Evolutionary conservation across 1,284 basidiomycete genomes (phyloP), one percentile per base, ranked within the genome.

Genomic region (Malassezia restricta): DNA sequence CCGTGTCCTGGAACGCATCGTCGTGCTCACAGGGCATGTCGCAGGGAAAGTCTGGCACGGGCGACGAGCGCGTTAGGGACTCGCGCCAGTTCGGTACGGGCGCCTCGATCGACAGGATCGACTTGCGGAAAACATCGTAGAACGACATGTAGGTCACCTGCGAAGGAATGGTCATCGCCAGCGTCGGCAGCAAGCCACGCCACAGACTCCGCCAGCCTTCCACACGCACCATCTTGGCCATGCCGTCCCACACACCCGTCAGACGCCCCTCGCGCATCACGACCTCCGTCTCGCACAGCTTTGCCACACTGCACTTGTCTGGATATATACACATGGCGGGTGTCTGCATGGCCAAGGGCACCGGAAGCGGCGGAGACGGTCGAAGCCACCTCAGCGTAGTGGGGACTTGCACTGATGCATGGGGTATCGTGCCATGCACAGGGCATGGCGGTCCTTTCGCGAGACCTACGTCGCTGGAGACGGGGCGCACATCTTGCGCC

Each of bases 71-170:
- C 8, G 17, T 28, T 4, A 6, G 8, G 30, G 7, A 6, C 1
- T 8, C 15, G 15, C 17, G 14, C 39, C 37, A n/a, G 17, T 31
- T 29, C 6, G 39, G 47, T 4, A 48, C 47, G 40, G 38, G 38
- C 24, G 52, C 27, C 30, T 49, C 37, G 40, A 56, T 51, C 3
- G 42, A 49, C 6, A 75, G 54, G 14, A 73, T 56, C 12, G 54
- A 51, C 20, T 64, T 79, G 11, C 89, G 78, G 17, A 96, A 81
- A 71, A 86, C 82, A 74, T 96, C 92, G 74, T 98, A 98, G 28
- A 87, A 89, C 44, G 95, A 79, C 83, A 98, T 98, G 76, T 98
- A 98, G 33, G 83, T 81, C 43, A 91, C 89, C 44, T 91, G 83
- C 0, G 90, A 85, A 0, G 92, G 92, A 7, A 98, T 86, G 20